A percentile compares a stretch with the other conserved stretches of the same genome.
Evolutionary conservation across 352 stramenopile genomes (phyloP).

Genomic region (Thalassiosira livingstoniorum): DNA sequence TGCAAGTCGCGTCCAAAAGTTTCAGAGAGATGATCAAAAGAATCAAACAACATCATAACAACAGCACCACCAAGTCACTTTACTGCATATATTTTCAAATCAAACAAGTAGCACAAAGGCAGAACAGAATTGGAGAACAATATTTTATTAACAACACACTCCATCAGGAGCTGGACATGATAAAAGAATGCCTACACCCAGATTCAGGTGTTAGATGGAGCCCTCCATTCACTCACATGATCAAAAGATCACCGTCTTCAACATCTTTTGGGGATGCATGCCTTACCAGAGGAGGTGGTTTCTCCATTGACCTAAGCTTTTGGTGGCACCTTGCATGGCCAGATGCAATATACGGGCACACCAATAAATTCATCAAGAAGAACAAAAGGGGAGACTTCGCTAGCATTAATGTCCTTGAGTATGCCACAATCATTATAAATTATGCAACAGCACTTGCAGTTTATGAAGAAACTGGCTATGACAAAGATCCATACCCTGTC

Average conservation of each 20-base stretch:
- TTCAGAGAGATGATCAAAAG: conserved; percentile 28
- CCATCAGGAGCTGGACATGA: conserved; percentile 32
- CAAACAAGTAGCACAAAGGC: background rate
- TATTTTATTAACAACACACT: conserved; percentile 33
- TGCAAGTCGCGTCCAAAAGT: conserved; percentile 3
- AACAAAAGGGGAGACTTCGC: conserved; percentile 9
- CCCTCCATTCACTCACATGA: conserved; percentile 27
- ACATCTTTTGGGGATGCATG: conserved; percentile 1
- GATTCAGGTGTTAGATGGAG: background rate
- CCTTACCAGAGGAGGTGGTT: conserved; percentile 24
- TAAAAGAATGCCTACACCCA: background rate
- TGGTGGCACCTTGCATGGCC: conserved; percentile 37
- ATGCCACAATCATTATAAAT: conserved; percentile 38
- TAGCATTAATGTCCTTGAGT: conserved; percentile 41
- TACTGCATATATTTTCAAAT: conserved; percentile 3
- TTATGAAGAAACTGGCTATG: no score
- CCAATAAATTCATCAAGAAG: conserved; percentile 12
- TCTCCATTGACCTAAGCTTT: conserved; percentile 5
- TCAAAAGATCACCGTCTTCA: background rate
- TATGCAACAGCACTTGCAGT: no score
- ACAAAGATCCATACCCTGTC: background rate
- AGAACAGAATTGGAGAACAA: conserved; percentile 11
- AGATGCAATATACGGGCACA: conserved; percentile 2
- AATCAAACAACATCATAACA: conserved; percentile 21
- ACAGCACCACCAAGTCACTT: background rate